Evolutionary conservation across 2,329 filamentous ascomycete species (phyloP), one percentile per base, ranked within the genome.

Genomic region (Penicillium griseofulvum): DNA sequence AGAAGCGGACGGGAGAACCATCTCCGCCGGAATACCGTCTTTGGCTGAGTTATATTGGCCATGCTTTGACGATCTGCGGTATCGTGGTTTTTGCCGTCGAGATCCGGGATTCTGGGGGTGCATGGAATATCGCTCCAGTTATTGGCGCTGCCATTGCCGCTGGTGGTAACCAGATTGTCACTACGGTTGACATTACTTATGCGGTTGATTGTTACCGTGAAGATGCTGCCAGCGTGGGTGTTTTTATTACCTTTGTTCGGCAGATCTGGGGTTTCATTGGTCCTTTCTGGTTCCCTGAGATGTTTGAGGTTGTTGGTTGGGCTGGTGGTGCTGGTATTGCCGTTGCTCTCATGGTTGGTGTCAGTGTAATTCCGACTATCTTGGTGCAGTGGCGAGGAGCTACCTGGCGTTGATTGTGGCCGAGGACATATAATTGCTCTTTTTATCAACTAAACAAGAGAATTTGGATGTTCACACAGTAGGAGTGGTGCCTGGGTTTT

Each of bases 151-250:
- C 76, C 4, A 78, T 83, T 52, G 76, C 74, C 0, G 79, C 78
- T 0, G 79, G 74, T 8, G 84, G 84, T 1, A 86, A 85, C 60
- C 84, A 87, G 66, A 80, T 87, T 28, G 77, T 86, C 12, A 86
- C 84, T 1, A 87, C 84, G 0, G 79, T 86, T 1, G 67, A 85
- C 46, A 81, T 85, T 45, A 87, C 84, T 0, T 87, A 72, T 64
- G 79, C 83, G 0, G 80, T 87, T 2, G 83, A 87, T 62, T 83
- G 81, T 62, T 81, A 85, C 60, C 77, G 75, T 0, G 72, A 80
- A 34, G 78, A 86, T 55, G 77, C 82, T 0, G 80, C 79, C 0
- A 80, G 78, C 49, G 77, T 87, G 16, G 83, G 83, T 5, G 83
- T 86, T 0, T 85, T 85, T 57, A 79, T 86, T 61, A 84, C 78